phyloP scores from a whole-genome alignment of 1,139 yeast species.

The Pichia sp. region DNA sequence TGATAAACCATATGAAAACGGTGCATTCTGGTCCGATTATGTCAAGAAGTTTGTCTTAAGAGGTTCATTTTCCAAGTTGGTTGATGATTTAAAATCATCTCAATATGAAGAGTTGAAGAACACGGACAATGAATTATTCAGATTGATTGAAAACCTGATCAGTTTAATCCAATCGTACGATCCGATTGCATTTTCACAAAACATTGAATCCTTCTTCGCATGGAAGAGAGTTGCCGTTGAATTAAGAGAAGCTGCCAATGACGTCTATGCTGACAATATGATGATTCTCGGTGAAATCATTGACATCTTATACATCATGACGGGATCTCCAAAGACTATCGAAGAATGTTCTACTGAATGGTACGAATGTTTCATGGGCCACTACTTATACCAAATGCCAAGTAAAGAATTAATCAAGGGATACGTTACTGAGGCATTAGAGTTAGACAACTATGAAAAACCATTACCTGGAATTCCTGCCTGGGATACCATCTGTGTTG shows the following conservation, averaged over 20 bases:
- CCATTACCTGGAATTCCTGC: conserved; percentile 25
- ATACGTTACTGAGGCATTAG: conserved; percentile 35
- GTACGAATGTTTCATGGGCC: conserved; percentile 70
- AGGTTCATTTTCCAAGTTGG: conserved; percentile 61
- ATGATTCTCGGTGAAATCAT: conserved; percentile 41
- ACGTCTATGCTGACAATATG: conserved; percentile 27
- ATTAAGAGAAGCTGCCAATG: conserved; percentile 42
- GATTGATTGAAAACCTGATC: conserved; percentile 46
- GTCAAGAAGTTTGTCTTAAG: conserved; percentile 57
- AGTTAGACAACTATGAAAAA: conserved; percentile 18
- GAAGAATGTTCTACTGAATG: conserved; percentile 52
- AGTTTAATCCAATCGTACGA: conserved; percentile 42
- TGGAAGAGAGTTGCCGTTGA: conserved; percentile 55
- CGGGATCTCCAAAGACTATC: conserved; percentile 57
- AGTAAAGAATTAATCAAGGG: conserved; percentile 42
- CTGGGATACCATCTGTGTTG: conserved; percentile 64
- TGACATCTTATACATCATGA: conserved; percentile 44
- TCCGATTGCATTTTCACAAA: conserved; percentile 36
- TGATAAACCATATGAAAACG: conserved; percentile 41
- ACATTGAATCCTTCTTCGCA: conserved; percentile 43
- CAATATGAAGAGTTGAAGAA: conserved; percentile 40
- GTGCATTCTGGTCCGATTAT: conserved; percentile 62
- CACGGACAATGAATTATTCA: conserved; percentile 36
- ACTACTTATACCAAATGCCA: conserved; percentile 63
- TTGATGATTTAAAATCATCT: conserved; percentile 44